phyloP scores from a whole-genome alignment of 129 eudicot genomes.

The Solidago caesia region DNA sequence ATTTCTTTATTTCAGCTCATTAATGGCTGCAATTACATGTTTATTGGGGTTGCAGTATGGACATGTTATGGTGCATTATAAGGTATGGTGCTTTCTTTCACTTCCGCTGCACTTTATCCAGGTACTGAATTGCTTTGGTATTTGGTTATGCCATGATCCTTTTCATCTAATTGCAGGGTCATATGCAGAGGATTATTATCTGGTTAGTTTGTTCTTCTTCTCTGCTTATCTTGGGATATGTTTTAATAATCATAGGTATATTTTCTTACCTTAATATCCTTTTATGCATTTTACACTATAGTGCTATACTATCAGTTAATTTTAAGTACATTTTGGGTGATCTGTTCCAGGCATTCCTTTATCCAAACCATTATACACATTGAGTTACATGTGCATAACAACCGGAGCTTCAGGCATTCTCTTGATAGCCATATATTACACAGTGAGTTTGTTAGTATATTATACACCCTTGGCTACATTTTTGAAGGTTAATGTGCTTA shows the following conservation, averaged over 20 bases:
- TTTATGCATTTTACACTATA: not conserved
- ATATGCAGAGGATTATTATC: slow-evolving; percentile 53
- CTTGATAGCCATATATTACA: slow-evolving; percentile 53
- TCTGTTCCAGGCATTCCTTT: slow-evolving; percentile 64
- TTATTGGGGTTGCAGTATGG: slow-evolving; percentile 83
- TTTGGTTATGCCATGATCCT: slow-evolving; percentile 3
- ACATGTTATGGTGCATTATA: slow-evolving; percentile 71
- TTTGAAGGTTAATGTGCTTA: slow-evolving; percentile 22
- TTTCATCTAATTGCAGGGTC: slow-evolving; percentile 44
- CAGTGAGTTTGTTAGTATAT: slow-evolving; percentile 48
- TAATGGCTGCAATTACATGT: slow-evolving; percentile 92
- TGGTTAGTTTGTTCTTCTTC: slow-evolving; percentile 69
- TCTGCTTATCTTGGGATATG: slow-evolving; percentile 56
- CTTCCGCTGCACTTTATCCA: not conserved
- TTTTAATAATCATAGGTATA: slow-evolving; percentile 56
- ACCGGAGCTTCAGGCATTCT: slow-evolving; percentile 90
- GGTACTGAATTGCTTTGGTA: slow-evolving; percentile 9
- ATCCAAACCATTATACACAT: slow-evolving; percentile 86
- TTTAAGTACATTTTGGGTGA: not conserved
- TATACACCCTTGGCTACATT: not conserved
- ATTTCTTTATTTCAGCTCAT: slow-evolving; percentile 50
- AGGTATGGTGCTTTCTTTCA: slow-evolving; percentile 38
- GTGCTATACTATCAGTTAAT: slow-evolving; percentile 10
- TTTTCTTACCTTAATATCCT: slow-evolving; percentile 5
- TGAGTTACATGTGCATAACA: slow-evolving; percentile 87